These are phyloP conservation scores for Gossypium bickii DNA, from an alignment of 345 rosid species.

Conservation along the genomic window DNA sequence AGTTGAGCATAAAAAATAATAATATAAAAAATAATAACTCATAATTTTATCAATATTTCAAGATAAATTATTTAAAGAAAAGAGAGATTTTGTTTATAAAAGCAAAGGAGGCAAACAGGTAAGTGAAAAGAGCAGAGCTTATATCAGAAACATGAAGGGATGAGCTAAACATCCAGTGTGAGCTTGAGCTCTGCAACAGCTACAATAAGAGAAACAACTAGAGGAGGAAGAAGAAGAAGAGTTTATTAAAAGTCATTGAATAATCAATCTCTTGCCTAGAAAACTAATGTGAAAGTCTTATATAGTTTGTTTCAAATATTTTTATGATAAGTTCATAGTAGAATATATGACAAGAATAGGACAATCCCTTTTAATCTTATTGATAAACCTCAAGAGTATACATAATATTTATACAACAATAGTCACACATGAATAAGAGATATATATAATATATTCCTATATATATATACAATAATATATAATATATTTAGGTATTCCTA, in stretches of 20 bases:
- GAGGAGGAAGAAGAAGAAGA: neutral
- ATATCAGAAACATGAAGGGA: conserved; percentile 33
- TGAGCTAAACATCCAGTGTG: conserved; percentile 42
- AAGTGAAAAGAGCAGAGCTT: conserved; percentile 54
- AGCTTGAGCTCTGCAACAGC: neutral
- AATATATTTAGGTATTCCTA: too few species aligned
- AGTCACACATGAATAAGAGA: too few species aligned
- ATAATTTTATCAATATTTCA: too few species aligned
- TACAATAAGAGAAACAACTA: neutral
- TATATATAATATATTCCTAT: too few species aligned
- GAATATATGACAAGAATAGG: neutral
- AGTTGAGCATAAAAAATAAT: too few species aligned
- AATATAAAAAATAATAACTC: too few species aligned
- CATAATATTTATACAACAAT: too few species aligned
- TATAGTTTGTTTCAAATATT: neutral
- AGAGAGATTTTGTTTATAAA: conserved; percentile 25
- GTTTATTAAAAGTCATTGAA: conserved; percentile 9
- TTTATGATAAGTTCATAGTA: neutral
- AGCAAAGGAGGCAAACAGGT: conserved; percentile 53
- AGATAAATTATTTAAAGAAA: too few species aligned
- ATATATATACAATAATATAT: too few species aligned
- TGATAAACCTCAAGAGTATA: too few species aligned
- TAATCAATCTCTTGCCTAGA: neutral
- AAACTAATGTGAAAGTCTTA: neutral
- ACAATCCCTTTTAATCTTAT: too few species aligned